Evolutionary conservation across 202 grass and related monocot species (phyloP), one percentile per base, ranked within the genome.

Genomic region (Panicum virgatum): DNA sequence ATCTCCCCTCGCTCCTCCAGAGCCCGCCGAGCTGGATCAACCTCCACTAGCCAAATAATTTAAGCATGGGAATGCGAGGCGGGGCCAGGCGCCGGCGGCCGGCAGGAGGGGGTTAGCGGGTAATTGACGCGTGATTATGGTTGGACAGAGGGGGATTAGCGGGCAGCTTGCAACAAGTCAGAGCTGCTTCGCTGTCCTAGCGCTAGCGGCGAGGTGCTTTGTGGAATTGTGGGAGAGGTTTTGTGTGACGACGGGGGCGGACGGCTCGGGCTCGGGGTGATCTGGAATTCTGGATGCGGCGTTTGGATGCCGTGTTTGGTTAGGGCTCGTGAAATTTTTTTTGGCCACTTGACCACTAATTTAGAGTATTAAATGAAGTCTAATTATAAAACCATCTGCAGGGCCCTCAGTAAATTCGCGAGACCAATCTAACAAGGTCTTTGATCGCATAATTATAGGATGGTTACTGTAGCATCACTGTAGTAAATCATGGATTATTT

Each of bases 221-320:
- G 80, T 66, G 80, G 80, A 73, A 54, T 63, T 48, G 80, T 66
- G 80, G 80, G 79, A 54, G 42, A 80, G 69, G 66, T 72, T 12
- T 4, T 32, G 80, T 26, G 58, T 42, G 83, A 73, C 57, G 66
- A 56, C 59, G 30, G 44, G 76, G 44, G 3, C 76, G 60, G 40
- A 22, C 59, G 60, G 76, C 25, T 51, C 32, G 19, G 60, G 76
- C 25, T 51, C 32, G 19, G 12, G 12, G 4, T 26, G 22, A 66
- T 23, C 76, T 10, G 57, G 42, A 15, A 15, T 53, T 23, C 76
- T 10, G 57, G 42, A 15, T 23, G 56, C 29, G 43, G 80, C 56
- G 69, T 1, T 6, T 52, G n/a, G n/a, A n/a, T n/a, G n/a, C n/a
- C n/a, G n/a, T n/a, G n/a, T n/a, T n/a, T n/a, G n/a, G n/a, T n/a